Conservation (phyloP, 2,329 filamentous ascomycete genomes). For the Penicillium thymicola region DNA sequence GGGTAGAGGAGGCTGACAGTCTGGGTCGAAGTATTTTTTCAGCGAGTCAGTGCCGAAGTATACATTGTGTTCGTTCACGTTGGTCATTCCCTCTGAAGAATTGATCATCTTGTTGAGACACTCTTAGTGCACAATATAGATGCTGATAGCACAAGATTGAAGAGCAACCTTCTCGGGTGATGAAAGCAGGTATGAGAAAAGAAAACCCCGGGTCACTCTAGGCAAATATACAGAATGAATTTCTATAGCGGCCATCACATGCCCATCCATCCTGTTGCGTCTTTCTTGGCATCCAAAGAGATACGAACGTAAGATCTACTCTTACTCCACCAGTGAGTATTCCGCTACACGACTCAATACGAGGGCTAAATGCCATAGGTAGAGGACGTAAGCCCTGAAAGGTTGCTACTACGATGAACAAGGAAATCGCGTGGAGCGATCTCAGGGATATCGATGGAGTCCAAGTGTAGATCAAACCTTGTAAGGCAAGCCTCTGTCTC, state of each 20-base stretch:
- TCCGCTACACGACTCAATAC: neutral
- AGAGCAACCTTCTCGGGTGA: neutral
- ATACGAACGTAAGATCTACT: conserved; percentile 3
- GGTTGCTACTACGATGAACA: neutral
- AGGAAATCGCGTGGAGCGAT: conserved; percentile 6
- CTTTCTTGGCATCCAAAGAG: conserved; percentile 13
- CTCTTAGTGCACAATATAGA: neutral
- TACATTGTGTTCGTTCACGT: conserved; percentile 49
- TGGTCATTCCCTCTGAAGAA: conserved; percentile 20
- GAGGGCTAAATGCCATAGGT: neutral
- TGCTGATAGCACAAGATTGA: neutral
- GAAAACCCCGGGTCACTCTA: neutral
- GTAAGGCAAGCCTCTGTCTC: neutral
- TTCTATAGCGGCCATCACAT: neutral
- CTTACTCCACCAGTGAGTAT: conserved; percentile 1
- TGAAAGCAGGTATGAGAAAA: neutral
- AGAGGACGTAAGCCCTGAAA: conserved; percentile 8
- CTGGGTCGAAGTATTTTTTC: conserved; percentile 58
- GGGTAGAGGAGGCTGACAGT: conserved; percentile 56
- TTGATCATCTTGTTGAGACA: neutral
- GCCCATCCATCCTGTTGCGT: conserved; percentile 7
- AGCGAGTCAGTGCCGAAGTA: conserved; percentile 58
- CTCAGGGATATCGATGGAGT: neutral
- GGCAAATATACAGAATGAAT: conserved; percentile 10
- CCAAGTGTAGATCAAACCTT: neutral